phyloP scores from a whole-genome alignment of 2,329 filamentous ascomycete genomes.

The Cladosporium colombiae region DNA sequence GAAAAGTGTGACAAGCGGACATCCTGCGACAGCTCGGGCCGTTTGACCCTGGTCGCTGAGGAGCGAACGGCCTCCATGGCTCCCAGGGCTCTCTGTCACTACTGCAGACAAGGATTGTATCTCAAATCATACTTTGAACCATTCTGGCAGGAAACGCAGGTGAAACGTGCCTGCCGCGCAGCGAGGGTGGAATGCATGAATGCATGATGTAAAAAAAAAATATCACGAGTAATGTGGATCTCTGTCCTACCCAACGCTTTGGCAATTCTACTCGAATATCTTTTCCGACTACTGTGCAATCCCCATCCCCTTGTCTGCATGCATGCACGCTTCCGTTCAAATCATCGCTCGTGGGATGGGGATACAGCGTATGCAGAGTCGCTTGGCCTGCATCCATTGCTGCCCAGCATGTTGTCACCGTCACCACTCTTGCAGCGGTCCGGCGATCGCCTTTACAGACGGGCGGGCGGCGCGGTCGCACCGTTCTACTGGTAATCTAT shows the following conservation, averaged over 20 bases:
- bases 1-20: slow-evolving; percentile 2
- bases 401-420: slow-evolving; percentile 3
- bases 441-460: slow-evolving; percentile 1
- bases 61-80: neutral
- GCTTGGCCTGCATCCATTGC: slow-evolving; percentile 4
- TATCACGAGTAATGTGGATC: neutral
- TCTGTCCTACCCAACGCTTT: slow-evolving; percentile 3
- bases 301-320: neutral
- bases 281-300: neutral
- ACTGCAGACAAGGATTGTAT: slow-evolving; percentile 8
- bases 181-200: neutral
- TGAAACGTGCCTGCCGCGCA: slow-evolving; percentile 4
- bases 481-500: slow-evolving; percentile 6
- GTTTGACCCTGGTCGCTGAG: slow-evolving; percentile 5
- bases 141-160: neutral
- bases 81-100: slow-evolving; percentile 1
- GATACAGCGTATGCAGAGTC: neutral
- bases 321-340: slow-evolving; percentile 3
- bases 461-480: slow-evolving; percentile 8
- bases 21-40: slow-evolving; percentile 18
- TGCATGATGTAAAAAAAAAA: neutral
- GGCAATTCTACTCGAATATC: neutral
- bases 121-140: slow-evolving; percentile 6
- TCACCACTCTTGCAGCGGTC: neutral
- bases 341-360: slow-evolving; percentile 5